Evolutionary conservation across 305 asterid species (phyloP).

Genomic region (Fraxinus ornus): DNA sequence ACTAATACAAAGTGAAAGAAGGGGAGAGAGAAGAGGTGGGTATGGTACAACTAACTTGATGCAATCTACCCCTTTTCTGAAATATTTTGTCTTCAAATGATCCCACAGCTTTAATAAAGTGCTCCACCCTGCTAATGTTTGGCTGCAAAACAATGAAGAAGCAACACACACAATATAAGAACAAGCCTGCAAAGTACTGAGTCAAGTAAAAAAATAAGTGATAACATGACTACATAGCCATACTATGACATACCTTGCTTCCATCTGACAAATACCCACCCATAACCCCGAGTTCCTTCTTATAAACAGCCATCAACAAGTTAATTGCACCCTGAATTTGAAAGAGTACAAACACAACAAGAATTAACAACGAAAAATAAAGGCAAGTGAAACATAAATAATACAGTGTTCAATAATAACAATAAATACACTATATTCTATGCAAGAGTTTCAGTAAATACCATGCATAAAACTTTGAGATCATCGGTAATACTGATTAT

Average conservation of each 20-base stretch:
- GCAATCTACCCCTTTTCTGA: conserved; percentile 80
- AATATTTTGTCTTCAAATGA: conserved; percentile 87
- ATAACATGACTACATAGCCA: conserved; percentile 16
- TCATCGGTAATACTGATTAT: background rate
- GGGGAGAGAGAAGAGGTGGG: background rate
- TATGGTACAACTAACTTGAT: conserved; percentile 56
- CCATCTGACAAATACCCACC: conserved; percentile 91
- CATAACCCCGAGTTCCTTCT: conserved; percentile 71
- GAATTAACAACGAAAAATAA: conserved; percentile 10
- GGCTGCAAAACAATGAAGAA: conserved; percentile 50
- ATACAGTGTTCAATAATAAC: background rate
- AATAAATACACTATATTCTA: background rate
- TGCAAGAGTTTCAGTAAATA: background rate
- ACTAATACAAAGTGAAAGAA: conserved; percentile 13
- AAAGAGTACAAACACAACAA: conserved; percentile 20
- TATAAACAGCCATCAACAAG: conserved; percentile 85
- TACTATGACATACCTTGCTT: conserved; percentile 62
- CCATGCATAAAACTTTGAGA: background rate
- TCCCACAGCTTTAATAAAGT: conserved; percentile 93
- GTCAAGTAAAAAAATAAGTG: background rate
- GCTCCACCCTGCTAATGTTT: conserved; percentile 73
- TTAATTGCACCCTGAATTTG: conserved; percentile 84
- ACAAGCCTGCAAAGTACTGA: conserved; percentile 7
- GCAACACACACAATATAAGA: conserved; percentile 13
- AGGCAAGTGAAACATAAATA: background rate